Percentiles rank a stretch among this genome's conserved stretches.
Conservation (phyloP, 345 rosid species). For the Euphorbia peplus region DNA sequence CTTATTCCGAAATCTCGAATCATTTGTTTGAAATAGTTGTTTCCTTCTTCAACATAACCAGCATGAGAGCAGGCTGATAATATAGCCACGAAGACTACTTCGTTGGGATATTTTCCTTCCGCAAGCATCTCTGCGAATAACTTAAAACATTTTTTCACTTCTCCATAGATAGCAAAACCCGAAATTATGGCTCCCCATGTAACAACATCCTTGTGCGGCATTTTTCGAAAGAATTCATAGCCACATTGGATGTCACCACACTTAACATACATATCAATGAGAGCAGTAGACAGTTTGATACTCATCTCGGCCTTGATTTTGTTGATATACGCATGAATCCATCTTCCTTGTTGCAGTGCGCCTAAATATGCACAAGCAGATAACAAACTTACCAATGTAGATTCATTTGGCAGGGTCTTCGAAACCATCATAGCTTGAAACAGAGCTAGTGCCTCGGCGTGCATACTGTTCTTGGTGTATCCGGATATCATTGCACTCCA, state of each 20-base stretch:
- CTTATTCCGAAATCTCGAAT: constrained; percentile 9
- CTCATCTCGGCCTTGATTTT: constrained; percentile 9
- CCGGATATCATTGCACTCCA: constrained; percentile 17
- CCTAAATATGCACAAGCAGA: constrained; percentile 22
- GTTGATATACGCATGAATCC: constrained; percentile 25
- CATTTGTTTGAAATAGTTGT: constrained; percentile 18
- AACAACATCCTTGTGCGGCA: constrained; percentile 17
- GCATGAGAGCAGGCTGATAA: constrained; percentile 21
- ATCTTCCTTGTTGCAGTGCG: constrained; percentile 26
- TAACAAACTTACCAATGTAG: constrained; percentile 23
- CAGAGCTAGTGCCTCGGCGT: constrained; percentile 23
- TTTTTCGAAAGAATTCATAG: constrained; percentile 13
- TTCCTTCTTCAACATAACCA: constrained; percentile 18
- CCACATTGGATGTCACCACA: constrained; percentile 22
- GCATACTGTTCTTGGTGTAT: constrained; percentile 14
- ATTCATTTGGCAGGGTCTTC: constrained; percentile 21
- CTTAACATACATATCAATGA: constrained; percentile 21
- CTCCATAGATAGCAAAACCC: constrained; percentile 18
- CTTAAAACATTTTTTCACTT: constrained; percentile 14
- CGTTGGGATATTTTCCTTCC: constrained; percentile 16
- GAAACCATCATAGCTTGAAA: constrained; percentile 24
- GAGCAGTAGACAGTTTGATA: constrained; percentile 13
- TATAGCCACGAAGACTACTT: constrained; percentile 18
- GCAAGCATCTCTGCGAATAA: constrained; percentile 23
- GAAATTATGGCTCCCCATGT: constrained; percentile 27